These are phyloP conservation scores for Aureobasidium melanogenum DNA, from an alignment of 2,329 filamentous ascomycete species.

Conservation along the genomic window DNA sequence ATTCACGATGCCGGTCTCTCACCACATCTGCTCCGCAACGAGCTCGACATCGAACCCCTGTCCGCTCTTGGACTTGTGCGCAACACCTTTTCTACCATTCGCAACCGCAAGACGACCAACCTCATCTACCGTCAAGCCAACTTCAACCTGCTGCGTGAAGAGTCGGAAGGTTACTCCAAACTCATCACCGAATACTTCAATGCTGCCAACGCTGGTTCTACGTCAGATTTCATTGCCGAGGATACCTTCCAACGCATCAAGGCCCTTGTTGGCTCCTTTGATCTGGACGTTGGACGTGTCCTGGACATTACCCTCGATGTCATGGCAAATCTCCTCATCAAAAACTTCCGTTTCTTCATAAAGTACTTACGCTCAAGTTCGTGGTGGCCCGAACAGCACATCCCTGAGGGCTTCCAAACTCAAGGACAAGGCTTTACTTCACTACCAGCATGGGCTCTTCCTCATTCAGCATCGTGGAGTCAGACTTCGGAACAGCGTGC, in stretches of 20 bases:
- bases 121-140: constrained; percentile 91
- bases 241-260: constrained; percentile 88
- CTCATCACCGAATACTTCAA: constrained; percentile 93
- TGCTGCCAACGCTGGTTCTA: constrained; percentile 51
- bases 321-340: constrained; percentile 85
- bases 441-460: constrained; percentile 78
- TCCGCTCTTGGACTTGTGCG: constrained; percentile 71
- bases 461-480: constrained; percentile 55
- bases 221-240: constrained; percentile 60
- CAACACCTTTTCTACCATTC: constrained; percentile 73
- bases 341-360: constrained; percentile 88
- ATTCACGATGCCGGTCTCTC: constrained; percentile 65
- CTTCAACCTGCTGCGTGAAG: constrained; percentile 90
- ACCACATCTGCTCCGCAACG: constrained; percentile 62
- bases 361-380: constrained; percentile 86
- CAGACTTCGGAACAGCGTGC: constrained; percentile 61
- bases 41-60: constrained; percentile 72
- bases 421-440: constrained; percentile 49
- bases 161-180: constrained; percentile 95
- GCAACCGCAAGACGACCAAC: constrained; percentile 85
- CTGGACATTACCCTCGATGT: constrained; percentile 93
- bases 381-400: constrained; percentile 79
- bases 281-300: constrained; percentile 89
- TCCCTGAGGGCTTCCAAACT: constrained; percentile 41
- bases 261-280: constrained; percentile 91